Evolutionary conservation across 139 green algal genomes (phyloP).

Genomic region (Ettlia oleoabundans): DNA sequence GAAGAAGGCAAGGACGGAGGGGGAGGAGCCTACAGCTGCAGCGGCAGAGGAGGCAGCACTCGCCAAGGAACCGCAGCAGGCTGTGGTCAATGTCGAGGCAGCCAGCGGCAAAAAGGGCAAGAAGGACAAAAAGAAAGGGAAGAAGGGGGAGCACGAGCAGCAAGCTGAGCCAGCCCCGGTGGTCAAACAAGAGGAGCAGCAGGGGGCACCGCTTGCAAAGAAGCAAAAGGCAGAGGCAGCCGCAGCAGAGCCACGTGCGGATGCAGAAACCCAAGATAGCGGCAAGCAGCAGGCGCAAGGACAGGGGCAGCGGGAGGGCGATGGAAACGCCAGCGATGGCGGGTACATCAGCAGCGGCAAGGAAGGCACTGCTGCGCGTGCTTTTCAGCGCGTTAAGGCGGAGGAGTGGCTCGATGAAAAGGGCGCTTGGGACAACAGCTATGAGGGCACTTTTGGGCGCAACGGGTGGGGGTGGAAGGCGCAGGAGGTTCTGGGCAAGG

Average conservation of each 20-base stretch:
- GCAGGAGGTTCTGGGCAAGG: slow-evolving; percentile 85
- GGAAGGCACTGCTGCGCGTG: slow-evolving; percentile 45
- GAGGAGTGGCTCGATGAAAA: slow-evolving; percentile 86
- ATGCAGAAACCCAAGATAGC: neutral
- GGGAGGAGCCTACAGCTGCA: neutral
- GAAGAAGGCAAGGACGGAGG: neutral
- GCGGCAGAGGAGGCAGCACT: neutral
- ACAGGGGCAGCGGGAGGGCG: neutral
- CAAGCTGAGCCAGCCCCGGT: neutral
- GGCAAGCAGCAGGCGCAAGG: no score
- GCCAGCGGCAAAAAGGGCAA: slow-evolving; percentile 7
- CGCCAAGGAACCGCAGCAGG: neutral
- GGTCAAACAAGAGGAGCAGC: neutral
- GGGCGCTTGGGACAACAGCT: slow-evolving; percentile 80
- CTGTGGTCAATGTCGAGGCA: no score
- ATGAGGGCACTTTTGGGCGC: slow-evolving; percentile 71
- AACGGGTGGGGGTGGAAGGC: slow-evolving; percentile 94
- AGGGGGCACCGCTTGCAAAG: neutral
- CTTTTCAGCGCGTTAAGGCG: slow-evolving; percentile 85
- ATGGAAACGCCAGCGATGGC: neutral
- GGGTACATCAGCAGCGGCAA: slow-evolving; percentile 22
- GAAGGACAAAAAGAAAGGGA: neutral
- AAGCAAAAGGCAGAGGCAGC: neutral
- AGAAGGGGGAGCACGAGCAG: neutral
- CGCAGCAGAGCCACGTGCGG: neutral